Conservation (phyloP, 1,284 basidiomycete genomes). For the Trichosporon sp. region DNA sequence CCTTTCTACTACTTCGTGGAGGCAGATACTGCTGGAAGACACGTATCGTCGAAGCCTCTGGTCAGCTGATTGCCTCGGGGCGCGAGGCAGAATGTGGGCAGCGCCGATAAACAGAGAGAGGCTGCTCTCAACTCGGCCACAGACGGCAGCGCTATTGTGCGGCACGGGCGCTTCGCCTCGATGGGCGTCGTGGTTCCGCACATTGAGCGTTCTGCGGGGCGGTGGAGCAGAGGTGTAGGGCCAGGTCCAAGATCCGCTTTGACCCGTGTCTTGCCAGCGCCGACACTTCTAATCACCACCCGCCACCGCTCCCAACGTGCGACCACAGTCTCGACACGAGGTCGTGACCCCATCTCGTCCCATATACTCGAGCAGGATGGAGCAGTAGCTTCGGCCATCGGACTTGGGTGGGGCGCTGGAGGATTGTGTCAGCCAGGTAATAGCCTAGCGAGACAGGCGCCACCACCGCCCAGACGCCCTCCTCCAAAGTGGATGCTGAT, state of each 20-base stretch:
- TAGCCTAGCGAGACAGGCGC: conserved; percentile 12
- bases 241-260: neutral
- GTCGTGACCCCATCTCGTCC: neutral
- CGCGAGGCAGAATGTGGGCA: neutral
- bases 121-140: neutral
- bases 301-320: neutral
- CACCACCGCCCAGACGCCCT: neutral
- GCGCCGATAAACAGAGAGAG: neutral
- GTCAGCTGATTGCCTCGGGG: neutral
- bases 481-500: neutral
- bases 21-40: neutral
- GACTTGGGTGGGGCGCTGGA: neutral
- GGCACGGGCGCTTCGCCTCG: neutral
- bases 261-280: no score
- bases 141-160: neutral
- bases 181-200: neutral
- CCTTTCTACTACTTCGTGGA: neutral
- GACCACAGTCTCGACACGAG: no score
- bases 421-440: conserved; percentile 7
- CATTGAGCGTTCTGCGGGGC: neutral
- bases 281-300: neutral
- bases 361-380: neutral
- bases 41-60: neutral
- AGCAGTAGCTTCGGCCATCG: neutral
- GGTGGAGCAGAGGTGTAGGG: neutral